Evolutionary conservation across 1,284 basidiomycete genomes (phyloP).

Genomic region (Agaricales sp.): DNA sequence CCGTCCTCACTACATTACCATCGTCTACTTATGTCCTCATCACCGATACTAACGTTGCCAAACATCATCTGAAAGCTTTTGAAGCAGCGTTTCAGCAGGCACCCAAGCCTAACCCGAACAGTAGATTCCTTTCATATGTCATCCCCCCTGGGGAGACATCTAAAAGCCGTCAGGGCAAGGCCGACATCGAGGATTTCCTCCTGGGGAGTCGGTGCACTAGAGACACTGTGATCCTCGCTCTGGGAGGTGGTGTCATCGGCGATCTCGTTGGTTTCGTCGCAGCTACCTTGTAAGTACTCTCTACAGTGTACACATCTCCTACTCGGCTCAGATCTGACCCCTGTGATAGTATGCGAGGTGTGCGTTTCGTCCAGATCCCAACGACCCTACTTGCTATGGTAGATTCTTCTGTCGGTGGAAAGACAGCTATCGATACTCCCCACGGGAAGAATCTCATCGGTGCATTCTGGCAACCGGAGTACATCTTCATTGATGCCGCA

Average conservation of each 20-base stretch:
- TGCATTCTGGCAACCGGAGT: slow-evolving; percentile 97
- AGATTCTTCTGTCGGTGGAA: slow-evolving; percentile 94
- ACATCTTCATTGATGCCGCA: slow-evolving; percentile 95
- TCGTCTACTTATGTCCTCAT: slow-evolving; percentile 90
- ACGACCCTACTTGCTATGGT: slow-evolving; percentile 98
- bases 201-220: slow-evolving; percentile 84
- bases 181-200: slow-evolving; percentile 90
- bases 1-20: slow-evolving; percentile 64
- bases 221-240: slow-evolving; percentile 88
- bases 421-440: slow-evolving; percentile 96
- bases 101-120: slow-evolving; percentile 25
- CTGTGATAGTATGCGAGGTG: slow-evolving; percentile 65
- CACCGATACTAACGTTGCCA: slow-evolving; percentile 86
- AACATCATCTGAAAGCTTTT: slow-evolving; percentile 65
- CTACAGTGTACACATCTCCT: slow-evolving; percentile 13
- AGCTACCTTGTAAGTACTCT: slow-evolving; percentile 81
- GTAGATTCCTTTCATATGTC: slow-evolving; percentile 73
- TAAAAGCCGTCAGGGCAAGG: slow-evolving; percentile 89
- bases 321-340: slow-evolving; percentile 14
- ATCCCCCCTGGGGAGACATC: slow-evolving; percentile 88
- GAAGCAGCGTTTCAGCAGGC: slow-evolving; percentile 53
- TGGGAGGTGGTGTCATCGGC: slow-evolving; percentile 95
- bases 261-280: slow-evolving; percentile 96
- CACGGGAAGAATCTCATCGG: slow-evolving; percentile 98
- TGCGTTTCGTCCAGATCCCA: slow-evolving; percentile 93